Conservation (phyloP, 2,329 filamentous ascomycete species). For the Talaromyces islandicus region DNA sequence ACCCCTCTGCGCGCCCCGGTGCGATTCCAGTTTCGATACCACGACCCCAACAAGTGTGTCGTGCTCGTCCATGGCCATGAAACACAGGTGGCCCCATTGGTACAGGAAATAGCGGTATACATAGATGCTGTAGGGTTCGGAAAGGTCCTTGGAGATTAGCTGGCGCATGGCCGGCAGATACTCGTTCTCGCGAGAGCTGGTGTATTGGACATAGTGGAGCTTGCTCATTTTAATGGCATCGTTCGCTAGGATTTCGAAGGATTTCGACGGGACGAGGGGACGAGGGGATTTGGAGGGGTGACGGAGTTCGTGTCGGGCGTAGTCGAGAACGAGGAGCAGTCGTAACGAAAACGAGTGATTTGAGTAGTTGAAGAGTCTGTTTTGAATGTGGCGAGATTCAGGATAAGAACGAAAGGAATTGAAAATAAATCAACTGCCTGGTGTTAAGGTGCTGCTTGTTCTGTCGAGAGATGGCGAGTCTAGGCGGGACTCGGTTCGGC, state of each 20-base stretch:
- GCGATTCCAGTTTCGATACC: conserved; percentile 87
- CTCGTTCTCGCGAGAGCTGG: conserved; percentile 52
- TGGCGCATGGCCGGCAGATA: conserved; percentile 83
- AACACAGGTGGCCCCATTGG: conserved; percentile 97
- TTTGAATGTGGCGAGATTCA: neutral
- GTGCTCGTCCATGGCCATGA: conserved; percentile 60
- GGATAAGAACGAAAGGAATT: neutral
- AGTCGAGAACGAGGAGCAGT: neutral
- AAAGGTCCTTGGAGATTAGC: conserved; percentile 91
- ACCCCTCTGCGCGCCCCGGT: conserved; percentile 77
- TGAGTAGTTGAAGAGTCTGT: neutral
- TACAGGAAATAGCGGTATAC: conserved; percentile 98
- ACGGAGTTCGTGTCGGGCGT: neutral
- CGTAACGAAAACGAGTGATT: neutral
- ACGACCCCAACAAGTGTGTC: conserved; percentile 73
- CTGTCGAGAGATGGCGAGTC: neutral
- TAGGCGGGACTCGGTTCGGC: neutral
- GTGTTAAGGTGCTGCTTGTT: neutral
- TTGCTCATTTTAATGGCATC: conserved; percentile 24
- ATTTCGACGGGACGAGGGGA: neutral
- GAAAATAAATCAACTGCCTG: neutral
- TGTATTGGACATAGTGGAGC: conserved; percentile 55
- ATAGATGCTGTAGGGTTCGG: conserved; percentile 98
- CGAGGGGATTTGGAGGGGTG: neutral
- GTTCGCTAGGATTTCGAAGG: neutral